phyloP scores from a whole-genome alignment of 305 asterid genomes.

The Ajuga reptans region DNA sequence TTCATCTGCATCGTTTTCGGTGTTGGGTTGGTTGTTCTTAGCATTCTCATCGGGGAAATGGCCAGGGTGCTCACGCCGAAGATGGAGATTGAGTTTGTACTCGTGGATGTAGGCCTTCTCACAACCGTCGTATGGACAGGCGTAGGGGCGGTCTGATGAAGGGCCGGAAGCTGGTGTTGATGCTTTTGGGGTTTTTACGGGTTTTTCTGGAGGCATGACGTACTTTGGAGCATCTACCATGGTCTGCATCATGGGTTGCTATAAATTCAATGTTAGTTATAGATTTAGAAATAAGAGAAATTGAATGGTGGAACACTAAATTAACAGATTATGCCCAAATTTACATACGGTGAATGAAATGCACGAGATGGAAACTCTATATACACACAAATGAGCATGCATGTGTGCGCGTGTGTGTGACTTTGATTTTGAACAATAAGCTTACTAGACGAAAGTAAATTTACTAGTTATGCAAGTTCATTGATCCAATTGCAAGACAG shows the following conservation, averaged over 20 bases:
- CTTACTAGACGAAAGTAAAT: too few species aligned
- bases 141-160: slow-evolving; percentile 77
- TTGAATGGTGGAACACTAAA: neutral
- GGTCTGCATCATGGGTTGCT: slow-evolving; percentile 32
- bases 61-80: slow-evolving; percentile 85
- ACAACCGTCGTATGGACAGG: slow-evolving; percentile 86
- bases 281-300: slow-evolving; percentile 7
- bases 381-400: neutral
- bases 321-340: neutral
- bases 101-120: slow-evolving; percentile 97
- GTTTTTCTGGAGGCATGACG: slow-evolving; percentile 55
- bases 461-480: neutral
- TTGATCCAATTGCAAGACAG: too few species aligned
- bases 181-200: slow-evolving; percentile 53
- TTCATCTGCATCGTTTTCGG: slow-evolving; percentile 65
- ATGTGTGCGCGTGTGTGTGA: neutral
- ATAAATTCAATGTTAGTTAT: neutral
- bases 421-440: neutral
- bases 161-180: slow-evolving; percentile 46
- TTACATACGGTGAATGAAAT: neutral
- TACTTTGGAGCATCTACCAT: slow-evolving; percentile 48
- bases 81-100: slow-evolving; percentile 93
- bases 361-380: neutral
- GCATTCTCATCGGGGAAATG: slow-evolving; percentile 78
- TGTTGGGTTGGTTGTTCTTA: slow-evolving; percentile 37